Percentiles rank a stretch among this genome's conserved stretches.
Conservation (phyloP, 352 stramenopile species). For the Halophytophthora batemanensis region DNA sequence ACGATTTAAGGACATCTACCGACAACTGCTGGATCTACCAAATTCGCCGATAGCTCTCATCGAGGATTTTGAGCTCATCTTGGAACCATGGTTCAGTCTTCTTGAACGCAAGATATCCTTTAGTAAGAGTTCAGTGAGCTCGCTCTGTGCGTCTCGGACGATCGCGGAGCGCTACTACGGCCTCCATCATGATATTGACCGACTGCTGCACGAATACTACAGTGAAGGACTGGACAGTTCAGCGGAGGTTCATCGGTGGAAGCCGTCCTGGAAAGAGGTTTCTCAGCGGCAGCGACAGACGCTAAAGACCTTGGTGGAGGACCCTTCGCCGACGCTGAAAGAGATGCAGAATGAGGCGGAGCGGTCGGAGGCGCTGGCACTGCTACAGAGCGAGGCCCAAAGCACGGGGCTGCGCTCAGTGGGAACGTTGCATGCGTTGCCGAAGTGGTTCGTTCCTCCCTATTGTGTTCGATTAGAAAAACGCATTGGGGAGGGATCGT, state of each 20-base stretch:
- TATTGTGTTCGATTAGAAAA: no score
- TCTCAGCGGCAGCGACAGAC: not conserved
- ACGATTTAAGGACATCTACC: conserved; percentile 12
- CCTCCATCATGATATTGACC: conserved; percentile 17
- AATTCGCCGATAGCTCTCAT: not conserved
- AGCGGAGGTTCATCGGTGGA: conserved; percentile 5
- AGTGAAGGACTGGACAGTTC: conserved; percentile 5
- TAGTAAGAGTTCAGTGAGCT: conserved; percentile 1
- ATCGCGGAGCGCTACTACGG: conserved; percentile 15
- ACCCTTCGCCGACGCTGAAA: conserved; percentile 3
- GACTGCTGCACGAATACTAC: conserved; percentile 4
- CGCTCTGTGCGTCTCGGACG: conserved; percentile 11
- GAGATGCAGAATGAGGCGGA: conserved; percentile 9
- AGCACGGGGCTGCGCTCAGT: no score
- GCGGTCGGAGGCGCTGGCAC: conserved; percentile 8
- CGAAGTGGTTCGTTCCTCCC: no score
- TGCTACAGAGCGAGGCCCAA: conserved; percentile 16
- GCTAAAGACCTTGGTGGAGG: conserved; percentile 6
- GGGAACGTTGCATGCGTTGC: no score
- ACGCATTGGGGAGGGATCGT: no score
- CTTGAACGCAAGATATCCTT: no score
- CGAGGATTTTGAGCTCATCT: conserved; percentile 15
- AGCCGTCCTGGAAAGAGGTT: conserved; percentile 7
- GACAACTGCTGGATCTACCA: conserved; percentile 4
- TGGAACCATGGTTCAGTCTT: conserved; percentile 11